Conservation (phyloP, 2,329 filamentous ascomycete species). For the Colletotrichum sp. region DNA sequence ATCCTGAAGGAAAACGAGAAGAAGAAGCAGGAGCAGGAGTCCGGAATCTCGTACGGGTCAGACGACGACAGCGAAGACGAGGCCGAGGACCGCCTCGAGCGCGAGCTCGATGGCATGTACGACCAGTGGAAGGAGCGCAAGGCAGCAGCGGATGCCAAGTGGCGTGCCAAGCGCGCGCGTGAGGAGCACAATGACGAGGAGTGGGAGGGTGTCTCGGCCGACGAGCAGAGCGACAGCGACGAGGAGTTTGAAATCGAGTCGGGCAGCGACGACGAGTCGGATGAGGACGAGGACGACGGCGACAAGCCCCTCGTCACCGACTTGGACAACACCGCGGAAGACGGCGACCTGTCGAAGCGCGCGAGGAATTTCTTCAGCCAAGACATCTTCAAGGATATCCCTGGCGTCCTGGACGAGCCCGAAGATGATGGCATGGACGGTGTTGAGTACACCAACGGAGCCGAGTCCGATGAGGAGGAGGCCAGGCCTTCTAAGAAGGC, state of each 20-base stretch:
- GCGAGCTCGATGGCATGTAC: constrained; percentile 87
- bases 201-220: constrained; percentile 86
- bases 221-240: constrained; percentile 67
- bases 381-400: constrained; percentile 88
- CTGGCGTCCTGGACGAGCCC: constrained; percentile 63
- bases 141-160: constrained; percentile 83
- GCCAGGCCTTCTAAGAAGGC: constrained; percentile 17
- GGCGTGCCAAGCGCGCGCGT: constrained; percentile 86
- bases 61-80: constrained; percentile 64
- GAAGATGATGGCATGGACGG: constrained; percentile 36
- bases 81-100: constrained; percentile 82
- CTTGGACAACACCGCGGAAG: constrained; percentile 47
- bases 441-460: constrained; percentile 28
- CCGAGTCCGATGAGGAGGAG: constrained; percentile 7
- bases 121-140: constrained; percentile 82
- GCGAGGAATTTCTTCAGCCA: constrained; percentile 92
- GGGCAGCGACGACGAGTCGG: constrained; percentile 44
- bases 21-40: constrained; percentile 66
- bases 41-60: constrained; percentile 51
- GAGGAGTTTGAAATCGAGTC: constrained; percentile 59
- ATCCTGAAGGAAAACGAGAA: constrained; percentile 62
- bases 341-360: constrained; percentile 76
- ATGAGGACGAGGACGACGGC: constrained; percentile 34
- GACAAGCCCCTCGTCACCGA: constrained; percentile 39
- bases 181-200: constrained; percentile 84